Conservation (phyloP, 116 monocot genomes). For the Cymodocea nodosa region DNA sequence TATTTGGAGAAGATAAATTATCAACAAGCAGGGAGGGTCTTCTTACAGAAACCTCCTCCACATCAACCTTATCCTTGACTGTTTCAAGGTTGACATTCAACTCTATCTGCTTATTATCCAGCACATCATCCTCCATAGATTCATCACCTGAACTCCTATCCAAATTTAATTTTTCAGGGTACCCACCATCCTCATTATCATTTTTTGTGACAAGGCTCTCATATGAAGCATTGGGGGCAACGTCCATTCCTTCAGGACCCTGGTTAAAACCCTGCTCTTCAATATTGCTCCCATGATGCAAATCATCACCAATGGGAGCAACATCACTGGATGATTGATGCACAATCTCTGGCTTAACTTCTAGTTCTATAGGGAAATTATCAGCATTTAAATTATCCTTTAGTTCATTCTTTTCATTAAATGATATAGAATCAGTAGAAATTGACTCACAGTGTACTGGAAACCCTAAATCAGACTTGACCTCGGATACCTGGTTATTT, state of each 20-base stretch:
- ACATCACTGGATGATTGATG: conserved; percentile 50
- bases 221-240: conserved; percentile 10
- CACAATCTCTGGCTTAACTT: conserved; percentile 71
- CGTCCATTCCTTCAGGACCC: conserved; percentile 33
- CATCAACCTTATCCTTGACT: conserved; percentile 15
- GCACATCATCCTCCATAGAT: conserved; percentile 79
- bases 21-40: conserved; percentile 17
- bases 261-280: conserved; percentile 26
- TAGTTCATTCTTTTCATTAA: conserved; percentile 86
- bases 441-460: conserved; percentile 82
- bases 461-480: conserved; percentile 67
- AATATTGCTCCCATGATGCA: conserved; percentile 24
- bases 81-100: conserved; percentile 22
- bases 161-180: conserved; percentile 84
- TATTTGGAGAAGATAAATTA: conserved; percentile 19
- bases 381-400: conserved; percentile 95
- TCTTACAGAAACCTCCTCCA: conserved; percentile 15
- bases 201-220: conserved; percentile 33
- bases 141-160: conserved; percentile 88
- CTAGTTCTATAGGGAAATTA: conserved; percentile 91
- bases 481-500: conserved; percentile 85
- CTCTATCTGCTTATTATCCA: conserved; percentile 53
- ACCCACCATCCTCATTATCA: conserved; percentile 37
- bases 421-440: conserved; percentile 79
- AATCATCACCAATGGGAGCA: conserved; percentile 25